Percentiles rank a stretch among this genome's conserved stretches.
Evolutionary conservation across 441 rosid species (phyloP).

Genomic region (Adansonia gregorii): DNA sequence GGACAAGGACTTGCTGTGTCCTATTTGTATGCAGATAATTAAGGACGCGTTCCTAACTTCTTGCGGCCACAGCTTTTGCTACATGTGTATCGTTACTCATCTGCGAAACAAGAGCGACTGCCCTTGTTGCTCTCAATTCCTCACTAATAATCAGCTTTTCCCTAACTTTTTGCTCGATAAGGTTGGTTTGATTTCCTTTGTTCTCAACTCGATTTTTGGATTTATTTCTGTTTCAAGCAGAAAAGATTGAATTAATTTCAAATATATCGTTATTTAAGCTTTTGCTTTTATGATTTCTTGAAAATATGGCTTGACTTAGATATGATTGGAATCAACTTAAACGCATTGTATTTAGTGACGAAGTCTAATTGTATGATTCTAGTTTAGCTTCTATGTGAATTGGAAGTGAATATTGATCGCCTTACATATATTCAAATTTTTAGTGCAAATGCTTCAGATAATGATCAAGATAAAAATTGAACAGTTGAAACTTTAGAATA

Average conservation of each 20-base stretch:
- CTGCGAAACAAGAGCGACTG: slow-evolving; percentile 92
- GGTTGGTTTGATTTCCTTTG: slow-evolving; percentile 46
- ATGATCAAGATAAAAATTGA: not conserved
- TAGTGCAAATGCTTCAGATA: not conserved
- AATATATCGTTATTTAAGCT: not conserved
- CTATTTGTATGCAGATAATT: slow-evolving; percentile 97
- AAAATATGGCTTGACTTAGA: slow-evolving; percentile 6
- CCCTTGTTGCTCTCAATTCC: slow-evolving; percentile 88
- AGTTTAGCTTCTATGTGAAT: not conserved
- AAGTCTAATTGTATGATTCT: not conserved
- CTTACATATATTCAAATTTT: not conserved
- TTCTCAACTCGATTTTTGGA: not conserved
- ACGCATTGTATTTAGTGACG: not conserved
- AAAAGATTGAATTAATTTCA: not conserved
- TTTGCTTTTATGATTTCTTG: not conserved
- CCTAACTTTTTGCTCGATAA: slow-evolving; percentile 90
- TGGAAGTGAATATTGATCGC: not conserved
- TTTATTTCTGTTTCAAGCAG: not conserved
- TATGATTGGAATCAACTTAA: slow-evolving; percentile 14
- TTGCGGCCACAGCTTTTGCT: slow-evolving; percentile 97
- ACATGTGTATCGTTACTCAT: slow-evolving; percentile 94
- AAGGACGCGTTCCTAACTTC: slow-evolving; percentile 93
- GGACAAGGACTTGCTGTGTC: slow-evolving; percentile 86
- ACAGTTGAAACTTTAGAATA: not conserved
- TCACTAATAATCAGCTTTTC: slow-evolving; percentile 77